Percentiles rank a stretch among this genome's conserved stretches.
phyloP scores from a whole-genome alignment of 768 basidiomycete genomes.

The Suillus spraguei region DNA sequence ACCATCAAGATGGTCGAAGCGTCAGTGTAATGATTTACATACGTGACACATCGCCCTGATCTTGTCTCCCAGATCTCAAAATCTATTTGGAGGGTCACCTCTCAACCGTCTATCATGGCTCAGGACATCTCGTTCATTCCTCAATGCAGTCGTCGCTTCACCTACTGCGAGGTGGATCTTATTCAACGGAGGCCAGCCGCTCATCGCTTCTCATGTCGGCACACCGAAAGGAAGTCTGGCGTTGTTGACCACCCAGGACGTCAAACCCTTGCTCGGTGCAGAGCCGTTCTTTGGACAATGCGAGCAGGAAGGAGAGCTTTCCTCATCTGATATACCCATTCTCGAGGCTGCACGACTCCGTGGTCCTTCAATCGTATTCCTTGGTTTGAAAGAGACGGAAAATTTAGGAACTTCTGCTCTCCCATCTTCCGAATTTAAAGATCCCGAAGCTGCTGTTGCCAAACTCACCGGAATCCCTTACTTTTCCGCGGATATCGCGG shows the following conservation, averaged over 20 bases:
- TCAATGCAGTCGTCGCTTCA: slow-evolving; percentile 67
- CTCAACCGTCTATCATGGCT: slow-evolving; percentile 85
- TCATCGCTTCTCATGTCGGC: slow-evolving; percentile 44
- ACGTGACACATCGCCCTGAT: slow-evolving; percentile 7
- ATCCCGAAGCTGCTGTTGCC: slow-evolving; percentile 52
- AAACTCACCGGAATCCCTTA: slow-evolving; percentile 82
- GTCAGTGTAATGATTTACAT: slow-evolving; percentile 23
- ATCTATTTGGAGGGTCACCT: slow-evolving; percentile 64
- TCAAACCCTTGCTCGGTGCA: slow-evolving; percentile 66
- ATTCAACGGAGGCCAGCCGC: slow-evolving; percentile 73
- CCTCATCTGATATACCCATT: slow-evolving; percentile 27
- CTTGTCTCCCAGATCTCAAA: slow-evolving; percentile 38
- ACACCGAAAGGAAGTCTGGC: slow-evolving; percentile 45
- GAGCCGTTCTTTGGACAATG: slow-evolving; percentile 76
- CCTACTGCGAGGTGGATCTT: slow-evolving; percentile 75
- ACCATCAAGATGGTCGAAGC: slow-evolving; percentile 32
- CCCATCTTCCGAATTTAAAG: slow-evolving; percentile 65
- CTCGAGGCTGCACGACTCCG: slow-evolving; percentile 63
- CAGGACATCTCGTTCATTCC: slow-evolving; percentile 69
- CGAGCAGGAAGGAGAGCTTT: slow-evolving; percentile 41
- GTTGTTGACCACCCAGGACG: slow-evolving; percentile 58
- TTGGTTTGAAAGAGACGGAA: slow-evolving; percentile 71
- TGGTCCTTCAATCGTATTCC: slow-evolving; percentile 69
- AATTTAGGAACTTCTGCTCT: slow-evolving; percentile 47
- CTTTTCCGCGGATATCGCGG: slow-evolving; percentile 78